phyloP scores from a whole-genome alignment of 192 early-diverging fungal species.

The Coemansia sp. region DNA sequence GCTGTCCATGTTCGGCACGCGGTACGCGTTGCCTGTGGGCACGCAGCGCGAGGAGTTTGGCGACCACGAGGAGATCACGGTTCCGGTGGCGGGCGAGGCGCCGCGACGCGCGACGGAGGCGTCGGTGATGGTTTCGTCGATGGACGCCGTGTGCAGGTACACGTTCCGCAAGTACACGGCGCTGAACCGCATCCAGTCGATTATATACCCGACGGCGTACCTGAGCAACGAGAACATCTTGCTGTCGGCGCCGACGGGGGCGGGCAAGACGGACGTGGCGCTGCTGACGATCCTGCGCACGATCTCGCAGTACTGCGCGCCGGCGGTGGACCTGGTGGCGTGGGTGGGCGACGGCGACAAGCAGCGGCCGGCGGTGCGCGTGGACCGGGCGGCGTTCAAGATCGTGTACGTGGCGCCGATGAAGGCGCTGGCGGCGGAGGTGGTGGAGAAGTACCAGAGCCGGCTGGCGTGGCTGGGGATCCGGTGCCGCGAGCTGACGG shows the following conservation, averaged over 20 bases:
- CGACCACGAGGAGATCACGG: constrained; percentile 89
- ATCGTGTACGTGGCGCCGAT: constrained; percentile 98
- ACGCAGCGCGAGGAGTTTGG: constrained; percentile 68
- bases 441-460: constrained; percentile 87
- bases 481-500: constrained; percentile 87
- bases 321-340: constrained; percentile 47
- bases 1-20: constrained; percentile 74
- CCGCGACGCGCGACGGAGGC: constrained; percentile 64
- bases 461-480: constrained; percentile 83
- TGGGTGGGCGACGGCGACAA: constrained; percentile 25
- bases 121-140: constrained; percentile 59
- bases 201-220: constrained; percentile 92
- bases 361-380: constrained; percentile 58
- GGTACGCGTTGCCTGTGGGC: constrained; percentile 76
- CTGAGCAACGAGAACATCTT: constrained; percentile 98
- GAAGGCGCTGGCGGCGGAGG: constrained; percentile 97
- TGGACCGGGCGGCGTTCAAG: constrained; percentile 91
- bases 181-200: constrained; percentile 94
- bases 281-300: constrained; percentile 88
- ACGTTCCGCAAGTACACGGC: constrained; percentile 84
- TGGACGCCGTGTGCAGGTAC: constrained; percentile 73
- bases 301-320: constrained; percentile 69
- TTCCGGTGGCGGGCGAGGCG: constrained; percentile 74
- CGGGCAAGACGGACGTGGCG: constrained; percentile 97
- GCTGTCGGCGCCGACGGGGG: constrained; percentile 97